These are phyloP conservation scores for Trichoderma harzianum DNA, from an alignment of 2,329 filamentous ascomycete genomes.

Conservation along the genomic window DNA sequence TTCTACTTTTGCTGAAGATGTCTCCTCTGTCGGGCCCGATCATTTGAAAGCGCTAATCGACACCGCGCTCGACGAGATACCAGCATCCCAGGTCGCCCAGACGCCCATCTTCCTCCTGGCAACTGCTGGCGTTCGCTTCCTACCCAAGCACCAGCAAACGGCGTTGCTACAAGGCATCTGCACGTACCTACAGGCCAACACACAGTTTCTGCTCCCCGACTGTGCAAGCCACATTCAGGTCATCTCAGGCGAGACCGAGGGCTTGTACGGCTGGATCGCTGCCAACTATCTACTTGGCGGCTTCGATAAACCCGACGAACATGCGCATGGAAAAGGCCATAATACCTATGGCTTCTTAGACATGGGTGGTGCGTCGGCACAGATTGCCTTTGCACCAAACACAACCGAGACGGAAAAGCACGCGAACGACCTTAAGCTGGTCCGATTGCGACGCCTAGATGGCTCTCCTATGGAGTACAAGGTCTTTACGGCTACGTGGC, in stretches of 20 bases:
- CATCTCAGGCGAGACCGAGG: constrained; percentile 92
- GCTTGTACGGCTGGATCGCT: constrained; percentile 94
- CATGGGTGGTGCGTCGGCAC: constrained; percentile 96
- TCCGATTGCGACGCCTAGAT: constrained; percentile 80
- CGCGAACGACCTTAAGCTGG: constrained; percentile 79
- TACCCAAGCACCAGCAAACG: constrained; percentile 69
- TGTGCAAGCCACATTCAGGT: constrained; percentile 88
- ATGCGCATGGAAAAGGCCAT: constrained; percentile 81
- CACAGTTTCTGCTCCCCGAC: constrained; percentile 82
- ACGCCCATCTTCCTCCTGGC: constrained; percentile 95
- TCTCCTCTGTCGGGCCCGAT: constrained; percentile 72
- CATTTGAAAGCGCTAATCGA: constrained; percentile 77
- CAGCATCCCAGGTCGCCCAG: constrained; percentile 68
- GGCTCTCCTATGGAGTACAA: constrained; percentile 75
- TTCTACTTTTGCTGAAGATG: constrained; percentile 80
- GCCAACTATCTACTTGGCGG: constrained; percentile 92
- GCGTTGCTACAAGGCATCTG: constrained; percentile 76
- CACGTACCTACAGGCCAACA: constrained; percentile 72
- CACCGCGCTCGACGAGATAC: constrained; percentile 77
- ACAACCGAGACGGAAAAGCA: constrained; percentile 85
- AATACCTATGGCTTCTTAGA: constrained; percentile 97
- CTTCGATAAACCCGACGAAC: constrained; percentile 72
- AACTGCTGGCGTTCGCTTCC: constrained; percentile 88
- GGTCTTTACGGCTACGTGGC: constrained; percentile 94
- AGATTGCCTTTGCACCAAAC: constrained; percentile 97